Evolutionary conservation across 2,329 filamentous ascomycete species (phyloP).

Genomic region (Exophiala lecanii-corni): DNA sequence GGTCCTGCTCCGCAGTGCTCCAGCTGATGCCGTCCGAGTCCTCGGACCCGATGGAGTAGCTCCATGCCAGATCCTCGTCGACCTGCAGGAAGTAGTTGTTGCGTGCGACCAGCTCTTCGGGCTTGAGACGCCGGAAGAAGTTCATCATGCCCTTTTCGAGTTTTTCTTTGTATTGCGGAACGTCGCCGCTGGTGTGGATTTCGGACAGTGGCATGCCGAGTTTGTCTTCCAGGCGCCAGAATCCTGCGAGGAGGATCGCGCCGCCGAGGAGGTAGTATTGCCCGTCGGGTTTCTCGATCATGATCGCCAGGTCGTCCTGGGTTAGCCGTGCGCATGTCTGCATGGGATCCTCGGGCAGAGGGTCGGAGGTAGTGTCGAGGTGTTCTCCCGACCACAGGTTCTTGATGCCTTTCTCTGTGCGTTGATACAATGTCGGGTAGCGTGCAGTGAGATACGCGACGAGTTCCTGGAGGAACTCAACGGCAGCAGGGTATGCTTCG

Average conservation of each 20-base stretch:
- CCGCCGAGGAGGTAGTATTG: slow-evolving; percentile 75
- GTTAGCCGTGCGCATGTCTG: slow-evolving; percentile 65
- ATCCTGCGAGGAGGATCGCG: slow-evolving; percentile 70
- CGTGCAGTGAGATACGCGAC: slow-evolving; percentile 64
- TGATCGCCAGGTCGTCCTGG: slow-evolving; percentile 79
- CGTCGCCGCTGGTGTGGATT: slow-evolving; percentile 73
- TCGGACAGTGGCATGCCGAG: slow-evolving; percentile 72
- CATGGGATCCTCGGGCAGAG: slow-evolving; percentile 73
- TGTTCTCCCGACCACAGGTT: slow-evolving; percentile 68
- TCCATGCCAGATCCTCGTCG: slow-evolving; percentile 73
- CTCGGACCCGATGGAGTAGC: slow-evolving; percentile 68
- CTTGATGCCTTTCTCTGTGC: slow-evolving; percentile 60
- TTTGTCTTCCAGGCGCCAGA: slow-evolving; percentile 80
- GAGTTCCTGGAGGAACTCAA: slow-evolving; percentile 73
- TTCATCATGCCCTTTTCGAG: slow-evolving; percentile 74
- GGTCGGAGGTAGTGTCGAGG: slow-evolving; percentile 63
- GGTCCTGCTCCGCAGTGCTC: slow-evolving; percentile 71
- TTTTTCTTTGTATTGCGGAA: slow-evolving; percentile 67
- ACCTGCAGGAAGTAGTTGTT: slow-evolving; percentile 91
- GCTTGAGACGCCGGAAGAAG: slow-evolving; percentile 69
- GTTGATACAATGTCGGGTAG: slow-evolving; percentile 66
- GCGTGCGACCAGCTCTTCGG: slow-evolving; percentile 61
- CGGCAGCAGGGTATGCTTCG: slow-evolving; percentile 64
- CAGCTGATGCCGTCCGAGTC: slow-evolving; percentile 62
- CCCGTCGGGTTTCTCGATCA: slow-evolving; percentile 71